Percentiles rank a stretch among this genome's conserved stretches.
phyloP scores from a whole-genome alignment of 345 rosid genomes.

The Geranium brycei region DNA sequence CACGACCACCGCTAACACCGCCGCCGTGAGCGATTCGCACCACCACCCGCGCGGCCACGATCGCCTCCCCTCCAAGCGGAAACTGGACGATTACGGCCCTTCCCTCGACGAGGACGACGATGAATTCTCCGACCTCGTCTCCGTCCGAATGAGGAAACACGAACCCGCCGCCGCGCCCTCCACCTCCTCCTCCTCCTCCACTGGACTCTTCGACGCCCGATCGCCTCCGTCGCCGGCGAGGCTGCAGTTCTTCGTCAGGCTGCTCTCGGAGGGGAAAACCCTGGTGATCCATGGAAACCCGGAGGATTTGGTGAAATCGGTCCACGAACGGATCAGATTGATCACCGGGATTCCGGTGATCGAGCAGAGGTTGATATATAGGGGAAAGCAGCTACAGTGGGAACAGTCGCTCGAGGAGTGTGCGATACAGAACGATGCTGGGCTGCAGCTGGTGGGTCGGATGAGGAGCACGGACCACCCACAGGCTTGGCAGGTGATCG shows the following conservation, averaged over 20 bases:
- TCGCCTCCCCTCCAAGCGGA: slow-evolving; percentile 39
- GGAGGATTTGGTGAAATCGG: slow-evolving; percentile 46
- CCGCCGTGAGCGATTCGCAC: too few species aligned
- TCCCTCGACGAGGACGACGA: slow-evolving; percentile 19
- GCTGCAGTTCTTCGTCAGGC: slow-evolving; percentile 62
- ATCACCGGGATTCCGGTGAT: slow-evolving; percentile 49
- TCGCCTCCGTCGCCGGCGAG: slow-evolving; percentile 14
- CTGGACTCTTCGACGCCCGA: not conserved
- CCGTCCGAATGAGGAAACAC: slow-evolving; percentile 49
- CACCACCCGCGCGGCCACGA: too few species aligned
- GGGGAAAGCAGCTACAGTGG: slow-evolving; percentile 69
- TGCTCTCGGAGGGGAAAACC: slow-evolving; percentile 56
- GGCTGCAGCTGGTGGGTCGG: slow-evolving; percentile 38
- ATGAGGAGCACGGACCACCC: slow-evolving; percentile 39
- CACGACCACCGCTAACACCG: too few species aligned
- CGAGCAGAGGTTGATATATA: slow-evolving; percentile 22
- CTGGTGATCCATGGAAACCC: slow-evolving; percentile 57
- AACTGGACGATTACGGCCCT: slow-evolving; percentile 49
- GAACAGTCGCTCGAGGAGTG: slow-evolving; percentile 58
- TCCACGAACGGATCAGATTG: slow-evolving; percentile 38
- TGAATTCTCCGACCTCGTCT: slow-evolving; percentile 20
- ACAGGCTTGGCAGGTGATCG: slow-evolving; percentile 56
- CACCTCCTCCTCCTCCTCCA: slow-evolving; percentile 1
- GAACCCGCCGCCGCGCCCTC: slow-evolving; percentile 14
- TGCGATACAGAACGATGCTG: slow-evolving; percentile 54